Evolutionary conservation across 2,329 filamentous ascomycete species (phyloP).

Genomic region (Aureobasidium sp.): DNA sequence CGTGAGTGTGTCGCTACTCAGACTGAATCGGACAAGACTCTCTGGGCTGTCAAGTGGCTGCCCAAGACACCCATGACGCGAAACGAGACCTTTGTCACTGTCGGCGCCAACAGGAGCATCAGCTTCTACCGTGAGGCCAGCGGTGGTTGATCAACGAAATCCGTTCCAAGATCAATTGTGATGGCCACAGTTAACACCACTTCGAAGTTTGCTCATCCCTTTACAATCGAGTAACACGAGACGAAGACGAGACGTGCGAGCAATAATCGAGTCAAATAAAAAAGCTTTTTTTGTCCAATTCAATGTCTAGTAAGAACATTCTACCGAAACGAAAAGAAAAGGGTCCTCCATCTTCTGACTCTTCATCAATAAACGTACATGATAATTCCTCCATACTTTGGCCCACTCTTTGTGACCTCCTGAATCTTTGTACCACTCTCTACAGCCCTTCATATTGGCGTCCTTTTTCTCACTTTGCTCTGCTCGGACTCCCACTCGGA

Average conservation of each 20-base stretch:
- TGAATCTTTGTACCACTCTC: not conserved
- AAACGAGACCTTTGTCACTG: conserved; percentile 69
- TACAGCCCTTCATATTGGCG: not conserved
- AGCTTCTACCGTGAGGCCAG: conserved; percentile 82
- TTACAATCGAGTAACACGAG: not conserved
- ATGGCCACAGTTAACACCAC: not conserved
- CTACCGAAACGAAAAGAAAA: conserved; percentile 12
- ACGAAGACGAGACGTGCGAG: not conserved
- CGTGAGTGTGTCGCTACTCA: conserved; percentile 85
- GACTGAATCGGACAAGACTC: conserved; percentile 74
- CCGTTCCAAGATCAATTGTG: no score
- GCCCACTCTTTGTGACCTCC: not conserved
- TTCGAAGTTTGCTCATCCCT: not conserved
- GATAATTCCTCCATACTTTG: not conserved
- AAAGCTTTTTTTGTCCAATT: conserved; percentile 12
- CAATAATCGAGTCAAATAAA: not conserved
- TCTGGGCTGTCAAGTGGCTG: conserved; percentile 83
- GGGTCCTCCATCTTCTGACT: not conserved
- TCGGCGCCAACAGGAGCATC: conserved; percentile 67
- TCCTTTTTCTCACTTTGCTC: not conserved
- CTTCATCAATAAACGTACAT: conserved; percentile 12
- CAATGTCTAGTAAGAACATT: conserved; percentile 12
- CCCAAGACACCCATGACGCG: conserved; percentile 53
- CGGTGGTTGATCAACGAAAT: conserved; percentile 51
- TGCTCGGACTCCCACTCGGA: conserved; percentile 13